Evolutionary conservation across 257 asterid species (phyloP), one percentile per base, ranked within the genome.

Genomic region (Ajuga chamaepitys): DNA sequence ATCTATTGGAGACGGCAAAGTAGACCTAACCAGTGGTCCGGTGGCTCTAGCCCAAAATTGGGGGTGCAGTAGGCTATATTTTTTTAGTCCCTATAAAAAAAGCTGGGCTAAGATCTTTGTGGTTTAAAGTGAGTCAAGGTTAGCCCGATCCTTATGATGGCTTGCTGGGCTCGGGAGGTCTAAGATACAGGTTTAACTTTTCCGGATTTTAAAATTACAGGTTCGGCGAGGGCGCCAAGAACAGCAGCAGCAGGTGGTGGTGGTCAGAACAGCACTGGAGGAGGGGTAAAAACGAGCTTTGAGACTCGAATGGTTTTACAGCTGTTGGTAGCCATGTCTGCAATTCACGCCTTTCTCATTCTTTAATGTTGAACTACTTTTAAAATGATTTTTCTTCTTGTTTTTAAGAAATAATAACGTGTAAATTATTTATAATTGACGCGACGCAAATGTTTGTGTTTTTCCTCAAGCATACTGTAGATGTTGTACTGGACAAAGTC

Each of bases 231-330:
- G 9, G 74, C 40, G 7, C 28, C 61, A 11, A 58, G 32, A 4
- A 20, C 82, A 32, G 7, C 88, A 42, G 38, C 61, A 9, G 63
- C 73, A n/a, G n/a, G n/a, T n/a, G n/a, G n/a, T n/a, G n/a, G n/a
- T n/a, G 17, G 54, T 40, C 48, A 12, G 16, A 68, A 56, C 74
- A 73, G 62, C n/a, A n/a, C n/a, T 46, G 83, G 63, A 10, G 93
- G 88, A 56, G 77, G 75, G 58, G 45, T 50, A 14, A 44, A 71
- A 55, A 46, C 32, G 52, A 58, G 71, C 79, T 20, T 61, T 21
- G 76, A 32, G 64, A 48, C 45, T 50, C 77, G 70, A 58, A 59
- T 74, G 75, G 62, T 66, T 61, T 54, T 64, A 4, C 74, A 77
- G 44, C 1, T 81, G 20, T 46, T 67, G 28, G 54, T 80, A 30